These are phyloP conservation scores for Thelephora ganbajun DNA, from an alignment of 768 basidiomycete genomes.

Conservation along the genomic window DNA sequence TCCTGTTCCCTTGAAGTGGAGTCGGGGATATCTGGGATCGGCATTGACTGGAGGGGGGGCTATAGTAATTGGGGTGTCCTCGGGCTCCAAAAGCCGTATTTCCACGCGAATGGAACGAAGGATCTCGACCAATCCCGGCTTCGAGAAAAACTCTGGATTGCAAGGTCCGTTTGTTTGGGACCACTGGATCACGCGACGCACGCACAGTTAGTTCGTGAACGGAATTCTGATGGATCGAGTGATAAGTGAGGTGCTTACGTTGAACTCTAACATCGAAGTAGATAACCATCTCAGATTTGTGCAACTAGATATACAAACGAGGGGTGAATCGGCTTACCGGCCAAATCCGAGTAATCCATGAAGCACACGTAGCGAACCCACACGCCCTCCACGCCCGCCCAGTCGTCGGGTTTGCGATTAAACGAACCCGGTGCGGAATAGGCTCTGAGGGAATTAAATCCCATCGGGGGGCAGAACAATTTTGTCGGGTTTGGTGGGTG, in stretches of 20 bases:
- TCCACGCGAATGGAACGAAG: constrained; percentile 47
- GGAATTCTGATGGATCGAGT: too few relatives aligned
- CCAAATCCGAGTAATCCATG: constrained; percentile 57
- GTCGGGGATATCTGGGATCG: constrained; percentile 14
- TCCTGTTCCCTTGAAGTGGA: constrained; percentile 17
- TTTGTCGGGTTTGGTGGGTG: constrained; percentile 3
- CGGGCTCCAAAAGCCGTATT: constrained; percentile 20
- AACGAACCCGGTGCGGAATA: constrained; percentile 35
- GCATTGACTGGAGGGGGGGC: constrained; percentile 3
- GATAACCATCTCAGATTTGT: too few relatives aligned
- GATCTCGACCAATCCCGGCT: constrained; percentile 46
- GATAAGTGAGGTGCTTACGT: too few relatives aligned
- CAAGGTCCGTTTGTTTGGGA: background rate
- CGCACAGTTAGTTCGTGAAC: too few relatives aligned
- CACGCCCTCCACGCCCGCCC: constrained; percentile 63
- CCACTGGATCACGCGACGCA: too few relatives aligned
- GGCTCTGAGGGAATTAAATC: constrained; percentile 37
- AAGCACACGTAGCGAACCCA: constrained; percentile 67
- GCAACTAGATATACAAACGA: too few relatives aligned
- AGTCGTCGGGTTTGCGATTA: constrained; percentile 28
- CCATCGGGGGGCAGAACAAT: constrained; percentile 34
- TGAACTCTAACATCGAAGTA: too few relatives aligned
- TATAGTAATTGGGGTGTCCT: constrained; percentile 5
- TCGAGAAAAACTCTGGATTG: constrained; percentile 34
- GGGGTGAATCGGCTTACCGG: background rate